These are phyloP conservation scores for Rhynchospora breviuscula DNA, from an alignment of 176 grass and related monocot genomes.

Conservation along the genomic window DNA sequence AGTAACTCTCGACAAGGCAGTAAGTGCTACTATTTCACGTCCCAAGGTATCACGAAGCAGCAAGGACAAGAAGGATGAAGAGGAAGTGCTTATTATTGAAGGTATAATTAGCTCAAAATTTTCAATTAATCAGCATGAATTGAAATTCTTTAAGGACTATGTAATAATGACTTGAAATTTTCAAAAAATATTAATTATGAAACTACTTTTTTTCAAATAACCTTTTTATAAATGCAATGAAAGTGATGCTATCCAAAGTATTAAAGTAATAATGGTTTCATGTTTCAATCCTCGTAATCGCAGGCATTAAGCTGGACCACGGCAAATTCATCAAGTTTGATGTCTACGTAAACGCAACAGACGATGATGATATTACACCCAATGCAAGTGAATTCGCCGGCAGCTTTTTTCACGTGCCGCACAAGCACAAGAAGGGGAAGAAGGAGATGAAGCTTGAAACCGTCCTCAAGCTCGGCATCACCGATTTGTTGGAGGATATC, in stretches of 20 bases:
- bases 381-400: conserved; percentile 42
- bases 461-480: conserved; percentile 45
- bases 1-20: conserved; percentile 16
- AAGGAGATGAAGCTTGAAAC: conserved; percentile 17
- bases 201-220: background rate
- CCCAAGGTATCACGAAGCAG: conserved; percentile 32
- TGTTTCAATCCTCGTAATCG: background rate
- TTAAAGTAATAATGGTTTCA: background rate
- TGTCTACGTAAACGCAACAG: conserved; percentile 37
- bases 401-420: conserved; percentile 46
- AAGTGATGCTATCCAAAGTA: background rate
- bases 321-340: conserved; percentile 62
- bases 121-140: background rate
- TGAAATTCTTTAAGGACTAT: background rate
- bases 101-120: conserved; percentile 26
- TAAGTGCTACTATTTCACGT: conserved; percentile 33
- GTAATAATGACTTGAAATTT: no score
- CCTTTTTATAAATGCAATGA: background rate
- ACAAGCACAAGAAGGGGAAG: conserved; percentile 23
- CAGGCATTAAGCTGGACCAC: conserved; percentile 28
- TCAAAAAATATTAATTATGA: no score
- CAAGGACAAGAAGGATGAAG: conserved; percentile 42
- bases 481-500: conserved; percentile 51
- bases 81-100: conserved; percentile 59
- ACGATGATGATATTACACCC: conserved; percentile 5